A percentile compares a stretch with the other conserved stretches of the same genome.
Evolutionary conservation across 805 yeast species (phyloP).

Genomic region (Wickerhamomyces chaumierensis): DNA sequence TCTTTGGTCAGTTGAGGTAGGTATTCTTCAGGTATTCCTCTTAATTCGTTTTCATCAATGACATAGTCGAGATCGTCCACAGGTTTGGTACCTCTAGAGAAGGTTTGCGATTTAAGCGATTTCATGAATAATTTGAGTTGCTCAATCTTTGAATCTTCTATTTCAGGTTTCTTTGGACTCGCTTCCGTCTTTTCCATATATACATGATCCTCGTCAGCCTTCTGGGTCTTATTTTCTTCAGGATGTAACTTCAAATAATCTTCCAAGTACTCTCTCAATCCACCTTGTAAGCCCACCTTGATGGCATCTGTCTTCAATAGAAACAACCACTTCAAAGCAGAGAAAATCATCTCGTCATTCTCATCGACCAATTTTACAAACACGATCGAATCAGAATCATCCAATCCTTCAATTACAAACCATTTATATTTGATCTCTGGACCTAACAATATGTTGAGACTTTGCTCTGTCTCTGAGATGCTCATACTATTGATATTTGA

Average conservation of each 20-base stretch:
- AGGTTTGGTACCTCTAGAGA: not conserved
- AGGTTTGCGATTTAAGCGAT: not conserved
- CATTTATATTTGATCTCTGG: conserved; percentile 19
- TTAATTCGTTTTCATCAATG: conserved; percentile 45
- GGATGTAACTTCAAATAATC: conserved; percentile 1
- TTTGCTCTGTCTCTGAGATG: conserved; percentile 20
- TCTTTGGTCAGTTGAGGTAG: conserved; percentile 40
- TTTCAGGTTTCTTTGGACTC: not conserved
- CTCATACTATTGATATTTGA: conserved; percentile 2
- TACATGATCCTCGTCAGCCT: too few species aligned
- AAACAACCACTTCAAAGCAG: conserved; percentile 1
- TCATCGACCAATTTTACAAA: conserved; percentile 21
- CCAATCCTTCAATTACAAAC: conserved; percentile 26
- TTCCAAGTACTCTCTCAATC: not conserved
- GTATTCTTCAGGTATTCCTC: conserved; percentile 44
- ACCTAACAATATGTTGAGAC: conserved; percentile 16
- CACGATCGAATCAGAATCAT: conserved; percentile 17
- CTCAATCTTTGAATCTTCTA: conserved; percentile 1
- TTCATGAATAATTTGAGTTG: not conserved
- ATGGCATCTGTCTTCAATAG: not conserved
- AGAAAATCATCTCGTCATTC: conserved; percentile 2
- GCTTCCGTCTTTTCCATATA: not conserved
- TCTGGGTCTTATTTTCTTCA: too few species aligned
- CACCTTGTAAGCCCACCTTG: not conserved
- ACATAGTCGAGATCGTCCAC: conserved; percentile 24